These are phyloP conservation scores for Mycosarcoma maydis DNA, from an alignment of 1,284 basidiomycete genomes.

Conservation along the genomic window DNA sequence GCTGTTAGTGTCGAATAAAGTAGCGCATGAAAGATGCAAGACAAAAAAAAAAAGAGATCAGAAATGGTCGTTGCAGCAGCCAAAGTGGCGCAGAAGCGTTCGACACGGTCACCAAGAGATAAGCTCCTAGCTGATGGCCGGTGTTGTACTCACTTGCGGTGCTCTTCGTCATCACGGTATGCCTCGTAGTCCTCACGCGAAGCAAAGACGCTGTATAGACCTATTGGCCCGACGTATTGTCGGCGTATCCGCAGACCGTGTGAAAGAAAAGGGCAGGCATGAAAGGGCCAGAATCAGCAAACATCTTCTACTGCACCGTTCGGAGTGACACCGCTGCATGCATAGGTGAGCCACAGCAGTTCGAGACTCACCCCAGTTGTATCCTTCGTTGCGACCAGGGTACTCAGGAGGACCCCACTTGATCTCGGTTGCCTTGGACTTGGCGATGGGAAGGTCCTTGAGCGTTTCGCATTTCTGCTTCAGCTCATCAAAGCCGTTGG, in stretches of 20 bases:
- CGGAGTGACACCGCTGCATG: constrained; percentile 7
- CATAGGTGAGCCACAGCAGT: neutral
- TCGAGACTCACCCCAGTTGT: constrained; percentile 50
- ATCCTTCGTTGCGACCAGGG: constrained; percentile 54
- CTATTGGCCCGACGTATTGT: constrained; percentile 8
- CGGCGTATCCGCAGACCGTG: constrained; percentile 2
- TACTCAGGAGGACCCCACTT: constrained; percentile 58
- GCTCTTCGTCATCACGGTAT: constrained; percentile 60
- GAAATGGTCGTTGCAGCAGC: too few species aligned
- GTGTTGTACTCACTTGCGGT: constrained; percentile 57
- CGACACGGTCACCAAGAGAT: constrained; percentile 4
- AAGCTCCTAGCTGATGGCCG: too few species aligned
- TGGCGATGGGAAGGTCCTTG: constrained; percentile 48
- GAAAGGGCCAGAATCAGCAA: neutral
- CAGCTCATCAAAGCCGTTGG: constrained; percentile 60
- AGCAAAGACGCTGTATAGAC: constrained; percentile 55
- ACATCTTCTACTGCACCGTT: neutral
- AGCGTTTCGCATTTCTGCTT: constrained; percentile 54
- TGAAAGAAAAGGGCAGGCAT: neutral
- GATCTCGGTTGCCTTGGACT: constrained; percentile 48
- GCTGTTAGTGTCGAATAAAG: constrained; percentile 20
- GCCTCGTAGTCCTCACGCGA: constrained; percentile 51
- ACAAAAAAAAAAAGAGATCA: constrained; percentile 4
- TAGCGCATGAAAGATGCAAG: constrained; percentile 1
- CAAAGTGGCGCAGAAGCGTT: neutral